These are phyloP conservation scores for Wickerhamomyces ciferrii DNA, from an alignment of 805 yeast genomes.

Conservation along the genomic window DNA sequence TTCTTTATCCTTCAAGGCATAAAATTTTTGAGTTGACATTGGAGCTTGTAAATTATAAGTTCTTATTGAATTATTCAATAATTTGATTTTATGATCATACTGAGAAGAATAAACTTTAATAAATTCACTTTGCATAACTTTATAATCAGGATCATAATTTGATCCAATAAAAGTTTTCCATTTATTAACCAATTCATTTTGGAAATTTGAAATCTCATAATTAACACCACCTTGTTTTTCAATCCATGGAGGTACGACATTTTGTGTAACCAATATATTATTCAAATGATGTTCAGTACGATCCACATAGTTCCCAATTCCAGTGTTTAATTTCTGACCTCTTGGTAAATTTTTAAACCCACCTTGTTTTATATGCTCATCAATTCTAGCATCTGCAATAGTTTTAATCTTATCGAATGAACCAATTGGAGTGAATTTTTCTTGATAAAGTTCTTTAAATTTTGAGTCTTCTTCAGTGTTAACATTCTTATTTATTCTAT, in stretches of 20 bases:
- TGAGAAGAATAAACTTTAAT: slow-evolving; percentile 12
- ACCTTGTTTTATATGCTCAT: slow-evolving; percentile 68
- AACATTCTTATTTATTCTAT: slow-evolving; percentile 34
- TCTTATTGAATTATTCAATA: slow-evolving; percentile 44
- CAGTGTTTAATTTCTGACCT: slow-evolving; percentile 59
- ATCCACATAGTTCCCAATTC: slow-evolving; percentile 32
- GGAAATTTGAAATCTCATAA: slow-evolving; percentile 38
- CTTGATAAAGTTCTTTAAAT: slow-evolving; percentile 58
- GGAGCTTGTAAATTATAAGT: slow-evolving; percentile 66
- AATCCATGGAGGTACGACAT: slow-evolving; percentile 86
- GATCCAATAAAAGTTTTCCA: slow-evolving; percentile 27
- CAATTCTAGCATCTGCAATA: slow-evolving; percentile 71
- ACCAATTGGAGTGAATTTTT: slow-evolving; percentile 42
- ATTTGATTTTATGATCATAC: slow-evolving; percentile 26
- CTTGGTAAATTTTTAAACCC: slow-evolving; percentile 59
- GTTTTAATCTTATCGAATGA: slow-evolving; percentile 44
- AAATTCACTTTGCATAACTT: slow-evolving; percentile 10
- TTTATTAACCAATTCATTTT: slow-evolving; percentile 35
- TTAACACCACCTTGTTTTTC: slow-evolving; percentile 65
- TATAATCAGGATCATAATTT: slow-evolving; percentile 8
- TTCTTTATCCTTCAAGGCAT: slow-evolving; percentile 40
- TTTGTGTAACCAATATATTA: slow-evolving; percentile 69
- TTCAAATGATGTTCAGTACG: slow-evolving; percentile 76
- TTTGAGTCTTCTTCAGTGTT: slow-evolving; percentile 33
- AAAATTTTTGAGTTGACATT: slow-evolving; percentile 50